phyloP scores from a whole-genome alignment of 1,284 basidiomycete genomes.

The Lentinula novae-zelandiae region DNA sequence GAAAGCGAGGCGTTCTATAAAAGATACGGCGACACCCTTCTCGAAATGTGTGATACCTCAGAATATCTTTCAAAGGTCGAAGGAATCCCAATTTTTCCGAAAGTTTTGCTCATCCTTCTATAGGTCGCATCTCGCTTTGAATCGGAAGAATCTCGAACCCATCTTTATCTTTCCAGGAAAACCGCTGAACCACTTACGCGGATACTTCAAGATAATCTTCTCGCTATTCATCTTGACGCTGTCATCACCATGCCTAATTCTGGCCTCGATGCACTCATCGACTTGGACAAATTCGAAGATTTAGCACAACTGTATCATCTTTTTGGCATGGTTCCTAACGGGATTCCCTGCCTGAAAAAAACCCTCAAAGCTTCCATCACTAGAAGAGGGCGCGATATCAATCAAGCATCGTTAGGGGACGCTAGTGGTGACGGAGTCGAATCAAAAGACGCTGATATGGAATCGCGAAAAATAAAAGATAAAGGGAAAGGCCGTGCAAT shows the following conservation, averaged over 20 bases:
- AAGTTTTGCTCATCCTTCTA: constrained; percentile 14
- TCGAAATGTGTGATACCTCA: constrained; percentile 77
- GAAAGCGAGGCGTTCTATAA: constrained; percentile 83
- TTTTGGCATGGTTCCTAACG: constrained; percentile 69
- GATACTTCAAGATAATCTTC: constrained; percentile 77
- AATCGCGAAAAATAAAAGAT: constrained; percentile 23
- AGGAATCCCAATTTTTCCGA: constrained; percentile 13
- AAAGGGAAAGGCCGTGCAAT: constrained; percentile 43
- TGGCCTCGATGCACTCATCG: constrained; percentile 87
- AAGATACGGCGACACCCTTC: constrained; percentile 68
- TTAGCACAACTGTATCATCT: constrained; percentile 81
- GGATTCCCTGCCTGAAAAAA: constrained; percentile 63
- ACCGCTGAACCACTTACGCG: constrained; percentile 70
- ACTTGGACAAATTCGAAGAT: constrained; percentile 76
- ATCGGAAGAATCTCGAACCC: constrained; percentile 85
- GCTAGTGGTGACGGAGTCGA: constrained; percentile 29
- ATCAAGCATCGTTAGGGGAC: constrained; percentile 47
- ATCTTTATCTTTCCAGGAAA: constrained; percentile 82
- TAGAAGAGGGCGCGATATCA: constrained; percentile 80
- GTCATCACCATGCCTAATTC: constrained; percentile 83
- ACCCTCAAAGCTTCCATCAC: constrained; percentile 77
- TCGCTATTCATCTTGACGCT: constrained; percentile 73
- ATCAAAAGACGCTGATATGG: constrained; percentile 28
- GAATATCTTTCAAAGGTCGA: constrained; percentile 80
- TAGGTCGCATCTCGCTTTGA: constrained; percentile 84